Evolutionary conservation across 2,329 filamentous ascomycete genomes (phyloP).

Genomic region (Colletotrichum sp.): DNA sequence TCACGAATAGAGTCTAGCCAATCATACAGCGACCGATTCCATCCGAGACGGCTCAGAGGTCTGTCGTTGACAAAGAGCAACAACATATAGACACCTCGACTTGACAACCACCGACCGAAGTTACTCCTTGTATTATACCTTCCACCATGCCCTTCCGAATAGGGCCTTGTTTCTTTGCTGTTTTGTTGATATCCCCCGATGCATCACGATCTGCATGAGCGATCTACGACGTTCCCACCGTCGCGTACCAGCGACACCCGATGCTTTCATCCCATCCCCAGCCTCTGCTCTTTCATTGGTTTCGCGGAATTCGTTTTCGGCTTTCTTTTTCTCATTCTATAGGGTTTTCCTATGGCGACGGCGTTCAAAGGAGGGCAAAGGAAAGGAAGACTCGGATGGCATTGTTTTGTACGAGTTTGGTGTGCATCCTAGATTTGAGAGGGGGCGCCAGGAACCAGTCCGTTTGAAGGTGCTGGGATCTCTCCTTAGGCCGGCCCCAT

Average conservation of each 20-base stretch:
- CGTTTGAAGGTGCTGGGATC: constrained; percentile 12
- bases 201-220: constrained; percentile 56
- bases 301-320: constrained; percentile 25
- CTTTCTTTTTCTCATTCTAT: constrained; percentile 8
- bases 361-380: constrained; percentile 12
- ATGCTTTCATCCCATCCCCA: constrained; percentile 13
- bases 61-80: constrained; percentile 48
- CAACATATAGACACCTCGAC: constrained; percentile 33
- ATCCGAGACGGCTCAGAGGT: constrained; percentile 44
- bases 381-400: constrained; percentile 14
- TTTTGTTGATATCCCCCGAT: constrained; percentile 40
- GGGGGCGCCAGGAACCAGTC: constrained; percentile 30
- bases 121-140: constrained; percentile 29
- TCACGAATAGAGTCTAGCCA: constrained; percentile 81
- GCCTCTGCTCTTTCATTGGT: constrained; percentile 26
- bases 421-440: constrained; percentile 33
- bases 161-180: constrained; percentile 28
- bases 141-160: neutral
- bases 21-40: constrained; percentile 42
- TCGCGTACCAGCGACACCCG: constrained; percentile 21
- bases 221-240: constrained; percentile 43
- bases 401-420: constrained; percentile 27
- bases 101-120: neutral
- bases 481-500: neutral
- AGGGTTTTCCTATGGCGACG: constrained; percentile 18